phyloP scores from a whole-genome alignment of 1,139 yeast genomes.

The Suhomyces bolitotheri region DNA sequence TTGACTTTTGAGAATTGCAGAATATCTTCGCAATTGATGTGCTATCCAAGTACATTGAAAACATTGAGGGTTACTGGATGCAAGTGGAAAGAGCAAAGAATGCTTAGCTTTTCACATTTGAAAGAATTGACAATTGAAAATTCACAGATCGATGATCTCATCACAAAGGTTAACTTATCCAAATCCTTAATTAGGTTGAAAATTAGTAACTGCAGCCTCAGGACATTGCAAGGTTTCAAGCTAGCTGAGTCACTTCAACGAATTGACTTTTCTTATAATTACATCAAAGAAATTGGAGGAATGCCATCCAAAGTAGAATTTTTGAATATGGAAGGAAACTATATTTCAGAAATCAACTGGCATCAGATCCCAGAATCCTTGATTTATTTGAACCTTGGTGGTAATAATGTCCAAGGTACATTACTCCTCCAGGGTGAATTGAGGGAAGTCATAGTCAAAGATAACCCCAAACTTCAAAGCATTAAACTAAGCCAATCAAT shows the following conservation, averaged over 20 bases:
- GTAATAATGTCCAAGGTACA: conserved; percentile 9
- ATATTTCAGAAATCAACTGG: neutral
- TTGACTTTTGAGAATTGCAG: conserved; percentile 15
- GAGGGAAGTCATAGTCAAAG: neutral
- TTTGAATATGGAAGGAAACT: conserved; percentile 8
- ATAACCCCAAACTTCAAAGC: conserved; percentile 2
- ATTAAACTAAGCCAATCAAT: neutral
- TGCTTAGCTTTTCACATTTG: conserved; percentile 11
- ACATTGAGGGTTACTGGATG: conserved; percentile 13
- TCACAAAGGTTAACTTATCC: conserved; percentile 10
- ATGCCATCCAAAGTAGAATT: conserved; percentile 2
- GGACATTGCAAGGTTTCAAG: conserved; percentile 7
- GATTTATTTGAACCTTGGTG: conserved; percentile 6
- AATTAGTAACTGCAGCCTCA: conserved; percentile 10
- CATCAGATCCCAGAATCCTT: conserved; percentile 1
- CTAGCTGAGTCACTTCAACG: conserved; percentile 8
- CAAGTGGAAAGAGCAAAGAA: conserved; percentile 15
- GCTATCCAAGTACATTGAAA: conserved; percentile 14
- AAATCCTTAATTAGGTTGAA: conserved; percentile 9
- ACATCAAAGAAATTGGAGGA: neutral
- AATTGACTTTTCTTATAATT: conserved; percentile 11
- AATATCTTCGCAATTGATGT: conserved; percentile 15
- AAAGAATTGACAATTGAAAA: conserved; percentile 13
- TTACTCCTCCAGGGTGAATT: neutral
- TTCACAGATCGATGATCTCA: conserved; percentile 11